Percentiles rank a stretch among this genome's conserved stretches.
These are phyloP conservation scores for Pseudocercospora crystallina DNA, from an alignment of 2,329 filamentous ascomycete species.

Conservation along the genomic window DNA sequence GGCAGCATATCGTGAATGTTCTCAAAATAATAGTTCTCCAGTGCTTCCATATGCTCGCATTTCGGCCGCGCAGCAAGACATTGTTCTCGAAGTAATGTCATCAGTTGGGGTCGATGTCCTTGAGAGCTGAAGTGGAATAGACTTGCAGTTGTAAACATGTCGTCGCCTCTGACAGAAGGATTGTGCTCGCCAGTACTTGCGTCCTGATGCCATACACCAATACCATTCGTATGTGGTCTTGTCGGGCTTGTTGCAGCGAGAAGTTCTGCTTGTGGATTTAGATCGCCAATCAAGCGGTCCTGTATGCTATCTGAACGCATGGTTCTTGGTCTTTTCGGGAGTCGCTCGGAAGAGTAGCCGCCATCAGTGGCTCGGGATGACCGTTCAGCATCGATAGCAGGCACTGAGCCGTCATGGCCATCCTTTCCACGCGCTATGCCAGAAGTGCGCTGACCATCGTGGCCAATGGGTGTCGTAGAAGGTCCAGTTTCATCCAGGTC, in stretches of 20 bases:
- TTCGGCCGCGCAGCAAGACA: not conserved
- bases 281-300: slow-evolving; percentile 15
- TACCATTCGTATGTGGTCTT: slow-evolving; percentile 4
- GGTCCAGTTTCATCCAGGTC: not conserved
- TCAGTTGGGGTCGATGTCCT: not conserved
- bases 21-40: slow-evolving; percentile 12
- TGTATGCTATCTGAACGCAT: not conserved
- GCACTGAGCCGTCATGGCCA: not conserved
- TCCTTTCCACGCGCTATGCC: too few species aligned
- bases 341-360: not conserved
- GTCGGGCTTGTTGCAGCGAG: slow-evolving; percentile 8
- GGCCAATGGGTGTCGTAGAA: not conserved
- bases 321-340: not conserved
- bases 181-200: not conserved
- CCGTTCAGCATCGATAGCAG: not conserved
- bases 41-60: slow-evolving; percentile 2
- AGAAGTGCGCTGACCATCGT: not conserved
- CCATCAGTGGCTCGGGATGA: not conserved
- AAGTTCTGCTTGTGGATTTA: slow-evolving; percentile 15
- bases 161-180: not conserved
- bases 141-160: slow-evolving; percentile 7
- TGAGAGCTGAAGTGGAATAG: slow-evolving; percentile 4
- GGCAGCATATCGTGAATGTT: slow-evolving; percentile 12
- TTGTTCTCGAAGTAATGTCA: not conserved
- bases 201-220: slow-evolving; percentile 14